Conservation (phyloP, 345 rosid genomes). For the Aurinia saxatilis region DNA sequence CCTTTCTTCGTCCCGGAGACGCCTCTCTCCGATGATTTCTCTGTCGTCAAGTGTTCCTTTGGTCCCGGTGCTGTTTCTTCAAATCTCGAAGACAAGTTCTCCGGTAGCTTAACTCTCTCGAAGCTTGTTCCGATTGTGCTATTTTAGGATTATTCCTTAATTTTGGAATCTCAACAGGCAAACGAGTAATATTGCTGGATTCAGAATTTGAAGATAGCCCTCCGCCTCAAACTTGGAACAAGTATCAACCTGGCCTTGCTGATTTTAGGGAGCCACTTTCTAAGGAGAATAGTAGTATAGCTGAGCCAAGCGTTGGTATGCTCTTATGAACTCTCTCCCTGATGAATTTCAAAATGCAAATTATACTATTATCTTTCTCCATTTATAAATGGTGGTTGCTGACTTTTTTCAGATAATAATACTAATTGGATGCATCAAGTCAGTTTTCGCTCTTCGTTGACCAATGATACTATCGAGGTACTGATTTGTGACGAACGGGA, state of each 20-base stretch:
- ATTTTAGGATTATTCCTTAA: neutral
- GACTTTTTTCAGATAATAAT: slow-evolving; percentile 20
- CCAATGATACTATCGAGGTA: slow-evolving; percentile 35
- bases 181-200: slow-evolving; percentile 54
- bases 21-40: slow-evolving; percentile 43
- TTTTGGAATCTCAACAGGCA: slow-evolving; percentile 31
- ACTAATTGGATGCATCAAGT: slow-evolving; percentile 29
- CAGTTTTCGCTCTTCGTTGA: slow-evolving; percentile 17
- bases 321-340: neutral
- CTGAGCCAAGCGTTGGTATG: slow-evolving; percentile 11
- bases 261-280: slow-evolving; percentile 14
- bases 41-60: slow-evolving; percentile 34
- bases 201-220: slow-evolving; percentile 55
- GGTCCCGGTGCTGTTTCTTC: slow-evolving; percentile 22
- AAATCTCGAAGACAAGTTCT: slow-evolving; percentile 14
- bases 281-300: neutral
- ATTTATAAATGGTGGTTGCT: neutral
- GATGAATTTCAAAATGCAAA: too few relatives aligned
- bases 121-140: too few relatives aligned
- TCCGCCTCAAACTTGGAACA: slow-evolving; percentile 26
- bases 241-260: slow-evolving; percentile 21
- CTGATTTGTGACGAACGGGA: neutral
- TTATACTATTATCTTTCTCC: neutral
- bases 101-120: slow-evolving; percentile 31
- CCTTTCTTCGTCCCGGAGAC: slow-evolving; percentile 59